Percentiles rank a stretch among this genome's conserved stretches.
Evolutionary conservation across 2,329 filamentous ascomycete genomes (phyloP).

Genomic region (Xylaria sp.): DNA sequence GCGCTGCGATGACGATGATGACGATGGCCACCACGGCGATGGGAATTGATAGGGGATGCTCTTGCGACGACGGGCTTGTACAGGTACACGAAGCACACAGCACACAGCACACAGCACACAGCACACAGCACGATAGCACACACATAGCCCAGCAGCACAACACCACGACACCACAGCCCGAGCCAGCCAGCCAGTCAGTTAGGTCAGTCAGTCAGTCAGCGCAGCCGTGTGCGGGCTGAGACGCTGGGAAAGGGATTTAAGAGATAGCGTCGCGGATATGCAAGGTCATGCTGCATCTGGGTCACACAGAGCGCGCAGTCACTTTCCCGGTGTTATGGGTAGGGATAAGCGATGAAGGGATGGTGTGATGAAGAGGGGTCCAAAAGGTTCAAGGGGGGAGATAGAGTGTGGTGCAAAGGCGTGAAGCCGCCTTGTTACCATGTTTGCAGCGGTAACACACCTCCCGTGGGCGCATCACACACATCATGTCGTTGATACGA

Average conservation of each 20-base stretch:
- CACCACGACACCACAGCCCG: no score
- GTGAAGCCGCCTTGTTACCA: background rate
- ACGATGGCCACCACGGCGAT: slow-evolving; percentile 9
- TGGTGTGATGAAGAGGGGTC: slow-evolving; percentile 40
- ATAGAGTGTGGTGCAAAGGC: slow-evolving; percentile 27
- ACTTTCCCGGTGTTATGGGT: slow-evolving; percentile 46
- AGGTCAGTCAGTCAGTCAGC: slow-evolving; percentile 3
- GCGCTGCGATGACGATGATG: slow-evolving; percentile 11
- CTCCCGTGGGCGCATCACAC: slow-evolving; percentile 5
- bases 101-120: background rate
- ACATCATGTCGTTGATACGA: background rate
- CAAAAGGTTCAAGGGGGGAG: slow-evolving; percentile 14
- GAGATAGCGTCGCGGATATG: slow-evolving; percentile 42
- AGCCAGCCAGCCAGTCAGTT: no score
- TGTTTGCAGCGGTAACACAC: slow-evolving; percentile 12
- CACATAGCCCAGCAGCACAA: no score
- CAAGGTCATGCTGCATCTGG: slow-evolving; percentile 42
- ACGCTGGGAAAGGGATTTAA: slow-evolving; percentile 37
- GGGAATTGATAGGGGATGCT: slow-evolving; percentile 8
- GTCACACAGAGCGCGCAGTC: slow-evolving; percentile 42
- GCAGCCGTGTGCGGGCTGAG: slow-evolving; percentile 24
- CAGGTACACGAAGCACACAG: slow-evolving; percentile 12
- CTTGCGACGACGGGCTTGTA: background rate
- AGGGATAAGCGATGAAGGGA: slow-evolving; percentile 43
- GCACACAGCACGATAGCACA: background rate